phyloP scores from a whole-genome alignment of 2,329 filamentous ascomycete species.

The Drechmeria coniospora region DNA sequence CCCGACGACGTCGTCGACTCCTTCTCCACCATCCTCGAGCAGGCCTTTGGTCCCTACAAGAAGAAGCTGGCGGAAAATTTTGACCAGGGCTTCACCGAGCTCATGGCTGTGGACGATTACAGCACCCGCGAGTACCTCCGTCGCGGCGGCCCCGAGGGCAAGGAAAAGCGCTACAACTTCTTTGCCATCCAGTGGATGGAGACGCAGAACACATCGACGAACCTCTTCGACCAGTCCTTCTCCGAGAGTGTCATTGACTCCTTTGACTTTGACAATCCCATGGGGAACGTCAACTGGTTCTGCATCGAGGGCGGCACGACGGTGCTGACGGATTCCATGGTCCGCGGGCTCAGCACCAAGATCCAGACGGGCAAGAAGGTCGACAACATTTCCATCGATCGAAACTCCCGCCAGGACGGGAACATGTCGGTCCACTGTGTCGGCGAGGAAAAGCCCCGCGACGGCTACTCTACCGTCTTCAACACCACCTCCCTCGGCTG shows the following conservation, averaged over 20 bases:
- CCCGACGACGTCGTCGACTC: constrained; percentile 5
- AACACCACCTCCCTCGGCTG: constrained; percentile 11
- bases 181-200: constrained; percentile 9
- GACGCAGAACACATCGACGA: constrained; percentile 10
- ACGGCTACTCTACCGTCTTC: too few species aligned
- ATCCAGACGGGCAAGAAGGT: too few species aligned
- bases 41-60: constrained; percentile 3
- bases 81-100: constrained; percentile 1
- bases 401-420: too few species aligned
- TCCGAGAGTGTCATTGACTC: constrained; percentile 18
- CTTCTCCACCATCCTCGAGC: constrained; percentile 1
- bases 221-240: constrained; percentile 19
- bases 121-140: constrained; percentile 10
- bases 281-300: constrained; percentile 3
- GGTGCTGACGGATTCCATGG: constrained; percentile 26
- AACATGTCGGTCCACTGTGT: too few species aligned
- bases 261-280: constrained; percentile 13
- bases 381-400: too few species aligned
- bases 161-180: constrained; percentile 4
- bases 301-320: constrained; percentile 1
- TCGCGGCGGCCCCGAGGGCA: constrained; percentile 3
- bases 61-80: constrained; percentile 2
- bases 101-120: constrained; percentile 6
- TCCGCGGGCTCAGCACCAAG: too few species aligned
- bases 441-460: too few species aligned